Percentiles rank a stretch among this genome's conserved stretches.
These are phyloP conservation scores for Groenewaldozyma tartarivorans DNA, from an alignment of 805 yeast genomes.

Conservation along the genomic window DNA sequence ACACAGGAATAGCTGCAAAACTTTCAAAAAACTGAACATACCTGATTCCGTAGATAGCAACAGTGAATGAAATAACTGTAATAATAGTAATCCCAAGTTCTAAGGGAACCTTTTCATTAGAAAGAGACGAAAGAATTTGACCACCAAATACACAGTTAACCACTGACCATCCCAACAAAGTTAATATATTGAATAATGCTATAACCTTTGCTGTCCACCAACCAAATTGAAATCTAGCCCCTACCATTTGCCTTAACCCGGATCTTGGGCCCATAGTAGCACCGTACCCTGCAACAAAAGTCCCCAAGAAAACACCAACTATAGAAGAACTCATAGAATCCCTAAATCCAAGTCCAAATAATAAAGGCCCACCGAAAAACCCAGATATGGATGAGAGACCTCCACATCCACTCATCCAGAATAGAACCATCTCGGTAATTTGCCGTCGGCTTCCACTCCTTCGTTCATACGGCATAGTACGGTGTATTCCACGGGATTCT, in stretches of 20 bases:
- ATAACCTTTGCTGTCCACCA: conserved; percentile 77
- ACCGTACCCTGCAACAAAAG: conserved; percentile 72
- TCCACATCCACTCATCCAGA: conserved; percentile 82
- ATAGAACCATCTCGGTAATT: conserved; percentile 42
- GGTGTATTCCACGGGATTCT: conserved; percentile 71
- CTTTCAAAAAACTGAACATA: conserved; percentile 62
- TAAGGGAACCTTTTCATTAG: conserved; percentile 56
- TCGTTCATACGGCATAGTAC: conserved; percentile 60
- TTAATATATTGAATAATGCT: conserved; percentile 59
- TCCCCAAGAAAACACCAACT: conserved; percentile 57
- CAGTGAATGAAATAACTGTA: conserved; percentile 49
- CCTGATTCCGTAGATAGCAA: conserved; percentile 72
- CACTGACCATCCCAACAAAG: conserved; percentile 88
- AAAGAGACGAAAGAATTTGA: conserved; percentile 59
- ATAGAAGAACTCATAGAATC: conserved; percentile 57
- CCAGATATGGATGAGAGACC: conserved; percentile 87
- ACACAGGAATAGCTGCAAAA: conserved; percentile 56
- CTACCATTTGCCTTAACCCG: conserved; percentile 83
- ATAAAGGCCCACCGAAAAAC: conserved; percentile 62
- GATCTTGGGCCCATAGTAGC: conserved; percentile 84
- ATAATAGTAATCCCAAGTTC: conserved; percentile 70
- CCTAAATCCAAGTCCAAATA: conserved; percentile 59
- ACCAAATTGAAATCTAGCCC: conserved; percentile 72
- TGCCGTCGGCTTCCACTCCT: conserved; percentile 16
- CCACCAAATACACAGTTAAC: conserved; percentile 88